Conservation (phyloP, 106 monocot genomes). For the Agapanthus africanus region DNA sequence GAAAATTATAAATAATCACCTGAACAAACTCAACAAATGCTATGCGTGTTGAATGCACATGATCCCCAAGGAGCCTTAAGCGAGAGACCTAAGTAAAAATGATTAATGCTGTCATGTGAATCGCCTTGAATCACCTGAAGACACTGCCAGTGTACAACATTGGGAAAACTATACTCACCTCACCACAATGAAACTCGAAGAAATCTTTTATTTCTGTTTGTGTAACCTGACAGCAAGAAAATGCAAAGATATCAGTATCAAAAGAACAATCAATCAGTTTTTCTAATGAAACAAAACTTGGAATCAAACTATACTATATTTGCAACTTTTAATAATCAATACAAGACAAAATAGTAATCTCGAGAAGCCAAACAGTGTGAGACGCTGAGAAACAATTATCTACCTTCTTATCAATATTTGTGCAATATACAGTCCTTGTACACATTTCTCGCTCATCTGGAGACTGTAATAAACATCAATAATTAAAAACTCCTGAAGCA, state of each 20-base stretch:
- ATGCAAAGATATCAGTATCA: not conserved
- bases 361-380: not conserved
- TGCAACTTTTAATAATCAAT: not conserved
- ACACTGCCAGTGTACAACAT: not conserved
- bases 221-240: conserved; percentile 23
- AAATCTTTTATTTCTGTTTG: conserved; percentile 32
- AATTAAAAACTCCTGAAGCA: not conserved
- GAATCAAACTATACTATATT: not conserved
- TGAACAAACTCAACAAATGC: conserved; percentile 70
- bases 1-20: conserved; percentile 22
- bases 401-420: conserved; percentile 51
- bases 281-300: not conserved
- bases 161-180: conserved; percentile 11
- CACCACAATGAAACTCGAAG: conserved; percentile 32
- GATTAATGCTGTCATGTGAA: not conserved
- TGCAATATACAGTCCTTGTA: conserved; percentile 46
- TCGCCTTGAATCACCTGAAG: not conserved
- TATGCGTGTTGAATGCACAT: conserved; percentile 51
- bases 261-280: not conserved
- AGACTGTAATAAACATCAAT: conserved; percentile 17
- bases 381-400: not conserved
- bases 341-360: not conserved
- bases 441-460: conserved; percentile 31
- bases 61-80: conserved; percentile 65
- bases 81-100: conserved; percentile 39